phyloP scores from a whole-genome alignment of 441 rosid genomes.

The Breynia disticha region DNA sequence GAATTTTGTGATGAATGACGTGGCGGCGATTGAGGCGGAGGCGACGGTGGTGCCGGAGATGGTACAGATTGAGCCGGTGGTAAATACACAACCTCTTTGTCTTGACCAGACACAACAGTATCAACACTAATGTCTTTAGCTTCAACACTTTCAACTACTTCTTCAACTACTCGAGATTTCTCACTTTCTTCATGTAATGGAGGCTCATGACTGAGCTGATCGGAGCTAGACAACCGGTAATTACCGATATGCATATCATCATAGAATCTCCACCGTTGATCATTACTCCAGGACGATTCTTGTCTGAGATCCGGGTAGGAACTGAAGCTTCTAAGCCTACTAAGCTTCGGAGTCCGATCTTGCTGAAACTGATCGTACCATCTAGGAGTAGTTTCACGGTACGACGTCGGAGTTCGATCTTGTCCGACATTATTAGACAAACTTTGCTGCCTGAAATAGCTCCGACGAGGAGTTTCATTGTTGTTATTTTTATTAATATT shows the following conservation, averaged over 20 bases:
- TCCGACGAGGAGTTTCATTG: constrained; percentile 1
- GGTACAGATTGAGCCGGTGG: constrained; percentile 13
- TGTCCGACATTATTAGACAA: constrained; percentile 17
- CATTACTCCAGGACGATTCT: constrained; percentile 27
- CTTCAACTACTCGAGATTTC: constrained; percentile 7
- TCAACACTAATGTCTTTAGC: constrained; percentile 20
- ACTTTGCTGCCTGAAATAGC: constrained; percentile 16
- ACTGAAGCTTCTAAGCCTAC: constrained; percentile 48
- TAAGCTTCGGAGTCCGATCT: constrained; percentile 28
- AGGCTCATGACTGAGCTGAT: constrained; percentile 14
- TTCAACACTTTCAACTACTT: constrained; percentile 1
- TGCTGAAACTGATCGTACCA: constrained; percentile 25
- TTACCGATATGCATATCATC: constrained; percentile 53
- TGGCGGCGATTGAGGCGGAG: constrained; percentile 15
- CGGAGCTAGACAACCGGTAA: constrained; percentile 23
- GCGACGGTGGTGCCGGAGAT: constrained; percentile 9
- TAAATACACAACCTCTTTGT: constrained; percentile 13
- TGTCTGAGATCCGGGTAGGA: constrained; percentile 79
- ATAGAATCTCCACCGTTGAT: constrained; percentile 52
- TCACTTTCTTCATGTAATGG: constrained; percentile 4
- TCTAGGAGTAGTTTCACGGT: constrained; percentile 28
- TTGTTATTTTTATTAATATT: constrained; percentile 14
- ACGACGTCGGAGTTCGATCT: constrained; percentile 20
- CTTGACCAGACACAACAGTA: constrained; percentile 2
- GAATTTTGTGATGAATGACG: constrained; percentile 17